Evolutionary conservation across 495 filamentous ascomycete genomes (phyloP).

Genomic region (Neurospora africana): DNA sequence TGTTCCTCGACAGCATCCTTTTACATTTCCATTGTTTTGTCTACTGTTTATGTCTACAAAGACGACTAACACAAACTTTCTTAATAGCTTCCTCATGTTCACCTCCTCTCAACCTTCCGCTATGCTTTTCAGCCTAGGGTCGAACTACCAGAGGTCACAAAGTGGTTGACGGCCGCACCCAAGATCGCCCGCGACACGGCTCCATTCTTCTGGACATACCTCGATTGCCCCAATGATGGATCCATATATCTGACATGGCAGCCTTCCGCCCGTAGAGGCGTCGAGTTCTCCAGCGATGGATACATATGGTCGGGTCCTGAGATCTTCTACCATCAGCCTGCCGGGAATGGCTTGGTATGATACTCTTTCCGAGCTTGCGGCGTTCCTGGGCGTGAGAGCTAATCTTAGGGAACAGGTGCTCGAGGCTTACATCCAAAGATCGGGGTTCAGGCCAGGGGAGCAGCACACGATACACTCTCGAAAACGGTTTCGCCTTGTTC

Average conservation of each 20-base stretch:
- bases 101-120: conserved; percentile 66
- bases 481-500: conserved; percentile 72
- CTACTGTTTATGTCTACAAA: not conserved
- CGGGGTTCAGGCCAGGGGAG: conserved; percentile 65
- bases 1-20: not conserved
- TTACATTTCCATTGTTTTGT: not conserved
- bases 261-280: conserved; percentile 52
- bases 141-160: conserved; percentile 57
- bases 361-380: not conserved
- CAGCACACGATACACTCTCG: conserved; percentile 60
- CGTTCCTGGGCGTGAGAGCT: conserved; percentile 1
- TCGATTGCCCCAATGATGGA: conserved; percentile 71
- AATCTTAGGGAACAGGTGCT: conserved; percentile 35
- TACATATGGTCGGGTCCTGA: conserved; percentile 82
- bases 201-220: conserved; percentile 84
- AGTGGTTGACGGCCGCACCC: conserved; percentile 69
- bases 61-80: conserved; percentile 1
- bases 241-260: conserved; percentile 81
- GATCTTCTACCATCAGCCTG: conserved; percentile 54
- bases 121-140: conserved; percentile 59
- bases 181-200: conserved; percentile 64
- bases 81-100: conserved; percentile 71
- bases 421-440: conserved; percentile 75
- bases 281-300: conserved; percentile 77
- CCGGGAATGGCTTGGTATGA: conserved; percentile 64